Evolutionary conservation across 805 yeast genomes (phyloP).

Genomic region (Wickerhamomyces pijperi): DNA sequence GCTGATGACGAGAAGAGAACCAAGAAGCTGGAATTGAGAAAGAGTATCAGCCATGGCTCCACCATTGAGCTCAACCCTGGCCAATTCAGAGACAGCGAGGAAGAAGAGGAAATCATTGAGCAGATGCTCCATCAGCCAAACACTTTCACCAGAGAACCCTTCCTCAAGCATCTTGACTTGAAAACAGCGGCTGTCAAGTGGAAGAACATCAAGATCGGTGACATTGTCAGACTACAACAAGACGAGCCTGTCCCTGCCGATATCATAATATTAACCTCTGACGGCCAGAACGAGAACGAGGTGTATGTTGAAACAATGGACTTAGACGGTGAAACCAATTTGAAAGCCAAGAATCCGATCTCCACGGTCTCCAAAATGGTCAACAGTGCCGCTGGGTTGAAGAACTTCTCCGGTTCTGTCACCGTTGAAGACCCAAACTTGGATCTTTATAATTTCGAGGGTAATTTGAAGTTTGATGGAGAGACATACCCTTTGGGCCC

Average conservation of each 20-base stretch:
- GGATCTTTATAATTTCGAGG: constrained; percentile 88
- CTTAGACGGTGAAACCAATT: constrained; percentile 91
- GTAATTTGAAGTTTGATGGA: constrained; percentile 37
- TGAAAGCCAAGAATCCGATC: constrained; percentile 66
- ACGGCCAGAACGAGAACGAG: constrained; percentile 43
- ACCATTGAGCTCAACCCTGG: constrained; percentile 7
- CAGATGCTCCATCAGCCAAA: constrained; percentile 10
- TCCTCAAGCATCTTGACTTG: constrained; percentile 15
- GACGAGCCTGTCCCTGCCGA: constrained; percentile 97
- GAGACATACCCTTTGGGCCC: constrained; percentile 52
- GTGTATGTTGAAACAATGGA: constrained; percentile 92
- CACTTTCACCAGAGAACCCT: constrained; percentile 19
- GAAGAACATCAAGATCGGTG: constrained; percentile 84
- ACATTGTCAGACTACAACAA: constrained; percentile 56
- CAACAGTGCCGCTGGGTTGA: constrained; percentile 38
- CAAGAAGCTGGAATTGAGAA: constrained; percentile 1
- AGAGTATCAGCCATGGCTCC: constrained; percentile 7
- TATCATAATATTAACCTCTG: constrained; percentile 57
- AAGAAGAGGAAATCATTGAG: constrained; percentile 1
- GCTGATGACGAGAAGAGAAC: constrained; percentile 1
- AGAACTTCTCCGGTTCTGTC: constrained; percentile 38
- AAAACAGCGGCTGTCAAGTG: constrained; percentile 31
- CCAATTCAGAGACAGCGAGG: constrained; percentile 1
- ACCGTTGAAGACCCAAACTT: constrained; percentile 85
- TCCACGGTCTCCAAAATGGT: constrained; percentile 45